Conservation (phyloP, 73 alveolate species). For the Paramecium primaurelia region DNA sequence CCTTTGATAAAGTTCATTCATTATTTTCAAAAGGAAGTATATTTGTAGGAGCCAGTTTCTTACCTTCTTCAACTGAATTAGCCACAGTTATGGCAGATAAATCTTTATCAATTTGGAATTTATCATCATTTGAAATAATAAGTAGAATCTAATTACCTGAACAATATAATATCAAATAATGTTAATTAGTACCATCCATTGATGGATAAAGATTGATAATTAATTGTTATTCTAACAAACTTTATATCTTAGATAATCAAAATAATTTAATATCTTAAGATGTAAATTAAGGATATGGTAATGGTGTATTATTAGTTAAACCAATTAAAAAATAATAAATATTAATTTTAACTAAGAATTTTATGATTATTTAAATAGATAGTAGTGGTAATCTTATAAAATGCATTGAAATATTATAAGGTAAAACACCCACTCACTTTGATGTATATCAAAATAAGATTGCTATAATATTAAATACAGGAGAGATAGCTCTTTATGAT, state of each 20-base stretch:
- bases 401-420: neutral
- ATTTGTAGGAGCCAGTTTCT: constrained; percentile 12
- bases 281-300: constrained; percentile 4
- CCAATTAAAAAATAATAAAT: neutral
- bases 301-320: neutral
- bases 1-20: constrained; percentile 44
- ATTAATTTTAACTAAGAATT: neutral
- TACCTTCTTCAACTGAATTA: constrained; percentile 26
- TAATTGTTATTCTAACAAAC: neutral
- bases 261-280: neutral
- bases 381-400: neutral
- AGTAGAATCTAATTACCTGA: neutral
- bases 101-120: constrained; percentile 30
- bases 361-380: constrained; percentile 4
- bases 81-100: constrained; percentile 28
- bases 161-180: neutral
- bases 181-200: neutral
- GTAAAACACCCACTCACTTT: neutral
- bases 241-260: neutral
- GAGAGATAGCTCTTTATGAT: constrained; percentile 23
- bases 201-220: constrained; percentile 33
- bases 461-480: neutral
- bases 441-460: constrained; percentile 5
- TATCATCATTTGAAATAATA: constrained; percentile 21
- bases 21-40: neutral